phyloP scores from a whole-genome alignment of 140 eudicot species.

The Oenanthe javanica region DNA sequence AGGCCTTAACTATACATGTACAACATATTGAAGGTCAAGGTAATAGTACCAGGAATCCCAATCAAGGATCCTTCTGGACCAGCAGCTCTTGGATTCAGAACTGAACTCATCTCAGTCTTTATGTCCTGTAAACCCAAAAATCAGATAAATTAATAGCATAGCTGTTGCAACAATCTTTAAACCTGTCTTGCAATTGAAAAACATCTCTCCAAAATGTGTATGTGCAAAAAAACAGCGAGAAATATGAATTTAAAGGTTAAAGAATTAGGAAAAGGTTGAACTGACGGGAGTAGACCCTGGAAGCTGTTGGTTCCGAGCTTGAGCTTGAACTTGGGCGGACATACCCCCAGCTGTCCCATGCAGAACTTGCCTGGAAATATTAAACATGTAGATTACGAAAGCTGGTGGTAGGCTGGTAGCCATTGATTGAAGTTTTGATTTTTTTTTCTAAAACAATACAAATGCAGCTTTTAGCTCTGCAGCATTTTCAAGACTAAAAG shows the following conservation, averaged over 20 bases:
- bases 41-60: conserved; percentile 75
- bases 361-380: conserved; percentile 69
- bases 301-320: conserved; percentile 80
- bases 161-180: not conserved
- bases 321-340: conserved; percentile 84
- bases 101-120: conserved; percentile 82
- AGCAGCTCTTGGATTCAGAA: conserved; percentile 74
- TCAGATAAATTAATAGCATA: not conserved
- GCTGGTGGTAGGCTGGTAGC: conserved; percentile 2
- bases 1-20: not conserved
- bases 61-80: conserved; percentile 87
- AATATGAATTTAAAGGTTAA: not conserved
- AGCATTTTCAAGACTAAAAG: not conserved
- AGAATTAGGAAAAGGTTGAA: conserved; percentile 9
- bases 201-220: not conserved
- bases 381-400: not conserved
- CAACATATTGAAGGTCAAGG: not conserved
- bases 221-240: not conserved
- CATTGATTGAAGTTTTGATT: not conserved
- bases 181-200: not conserved
- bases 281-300: conserved; percentile 81
- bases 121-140: conserved; percentile 50
- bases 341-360: conserved; percentile 82
- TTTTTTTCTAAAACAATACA: not conserved
- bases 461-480: not conserved